Conservation (phyloP, 345 rosid species). For the Pugionium cornutum region DNA sequence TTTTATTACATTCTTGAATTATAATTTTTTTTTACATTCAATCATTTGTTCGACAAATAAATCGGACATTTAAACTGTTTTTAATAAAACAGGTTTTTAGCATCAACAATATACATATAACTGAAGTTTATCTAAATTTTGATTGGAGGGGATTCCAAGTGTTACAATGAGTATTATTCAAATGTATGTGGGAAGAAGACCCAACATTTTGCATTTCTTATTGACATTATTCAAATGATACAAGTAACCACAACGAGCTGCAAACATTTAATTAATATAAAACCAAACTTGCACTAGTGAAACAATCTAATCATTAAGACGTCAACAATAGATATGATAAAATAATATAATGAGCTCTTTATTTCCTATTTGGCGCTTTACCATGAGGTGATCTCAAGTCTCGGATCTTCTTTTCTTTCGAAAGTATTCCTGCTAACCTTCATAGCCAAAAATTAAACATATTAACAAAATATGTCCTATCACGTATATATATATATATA, state of each 20-base stretch:
- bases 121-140: too few species aligned
- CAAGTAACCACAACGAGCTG: not conserved
- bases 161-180: too few species aligned
- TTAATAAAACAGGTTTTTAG: too few species aligned
- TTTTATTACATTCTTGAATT: too few species aligned
- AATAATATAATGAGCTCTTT: not conserved
- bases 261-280: constrained; percentile 4
- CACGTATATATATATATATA: not conserved
- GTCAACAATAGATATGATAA: constrained; percentile 1
- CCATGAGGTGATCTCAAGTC: constrained; percentile 42
- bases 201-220: not conserved
- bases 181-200: not conserved
- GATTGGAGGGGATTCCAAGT: too few species aligned
- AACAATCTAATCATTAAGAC: not conserved
- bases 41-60: too few species aligned
- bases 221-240: constrained; percentile 12
- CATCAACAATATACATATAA: too few species aligned
- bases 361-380: constrained; percentile 5
- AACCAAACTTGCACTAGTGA: constrained; percentile 1
- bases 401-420: constrained; percentile 48
- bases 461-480: not conserved
- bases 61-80: too few species aligned
- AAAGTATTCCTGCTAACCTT: constrained; percentile 48
- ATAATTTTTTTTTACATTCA: too few species aligned
- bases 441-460: not conserved